phyloP scores from a whole-genome alignment of 352 stramenopile species.

The Pythium sp. region DNA sequence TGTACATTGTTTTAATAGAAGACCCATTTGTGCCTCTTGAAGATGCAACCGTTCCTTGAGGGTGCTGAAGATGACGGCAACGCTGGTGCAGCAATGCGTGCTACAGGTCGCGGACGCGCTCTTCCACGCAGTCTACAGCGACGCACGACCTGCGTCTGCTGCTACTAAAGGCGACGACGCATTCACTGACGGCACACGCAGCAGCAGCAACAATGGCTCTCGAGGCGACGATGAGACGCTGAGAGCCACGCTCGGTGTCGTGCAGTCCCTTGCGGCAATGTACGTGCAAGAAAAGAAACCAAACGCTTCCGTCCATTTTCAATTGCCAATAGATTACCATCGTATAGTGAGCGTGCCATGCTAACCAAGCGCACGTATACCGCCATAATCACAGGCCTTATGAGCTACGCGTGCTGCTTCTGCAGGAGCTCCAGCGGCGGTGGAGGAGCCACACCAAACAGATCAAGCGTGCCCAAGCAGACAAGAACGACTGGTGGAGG shows the following conservation, averaged over 20 bases:
- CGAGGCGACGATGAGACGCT: conserved; percentile 1
- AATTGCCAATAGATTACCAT: neutral
- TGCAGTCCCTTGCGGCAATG: conserved; percentile 12
- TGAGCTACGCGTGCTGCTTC: conserved; percentile 8
- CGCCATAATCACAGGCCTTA: neutral
- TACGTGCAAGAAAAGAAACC: neutral
- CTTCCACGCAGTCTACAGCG: neutral
- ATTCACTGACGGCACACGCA: neutral
- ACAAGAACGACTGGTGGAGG: conserved; percentile 9
- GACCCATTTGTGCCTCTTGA: neutral
- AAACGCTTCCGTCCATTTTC: neutral
- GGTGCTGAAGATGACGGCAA: neutral
- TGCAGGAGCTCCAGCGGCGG: conserved; percentile 3
- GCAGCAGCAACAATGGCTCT: neutral
- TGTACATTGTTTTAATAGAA: neutral
- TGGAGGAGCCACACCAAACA: conserved; percentile 1
- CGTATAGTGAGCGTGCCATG: neutral
- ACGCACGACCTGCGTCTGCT: neutral
- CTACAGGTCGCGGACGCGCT: conserved; percentile 13
- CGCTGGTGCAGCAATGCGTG: conserved; percentile 2
- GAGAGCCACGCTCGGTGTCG: neutral
- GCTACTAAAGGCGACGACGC: neutral
- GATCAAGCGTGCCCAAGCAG: neutral
- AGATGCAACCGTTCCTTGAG: neutral
- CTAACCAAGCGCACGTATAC: neutral